Evolutionary conservation across 2,329 filamentous ascomycete genomes (phyloP), one percentile per base, ranked within the genome.

Genomic region (Cladosporium sp.): DNA sequence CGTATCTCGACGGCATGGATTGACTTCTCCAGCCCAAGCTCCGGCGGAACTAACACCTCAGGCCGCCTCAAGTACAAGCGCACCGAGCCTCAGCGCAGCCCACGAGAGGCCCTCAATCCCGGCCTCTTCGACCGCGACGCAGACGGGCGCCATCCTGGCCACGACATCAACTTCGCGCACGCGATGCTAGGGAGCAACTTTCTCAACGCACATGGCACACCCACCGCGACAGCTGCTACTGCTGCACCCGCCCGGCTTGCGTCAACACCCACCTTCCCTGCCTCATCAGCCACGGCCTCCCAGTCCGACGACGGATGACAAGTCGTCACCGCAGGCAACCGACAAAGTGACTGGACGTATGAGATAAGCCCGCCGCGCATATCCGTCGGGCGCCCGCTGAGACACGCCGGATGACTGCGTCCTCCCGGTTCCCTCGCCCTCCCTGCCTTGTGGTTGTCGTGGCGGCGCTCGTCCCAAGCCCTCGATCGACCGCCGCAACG

Each of bases 1-100:
- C 46, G 55, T 8, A 41, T 61, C 11, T 54, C 54, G 5, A 54
- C 58, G 31, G 56, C 56, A 14, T 59, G 57, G 59, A 33, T 58
- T 31, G 59, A 61, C 45, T 60, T 56, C 43, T 46, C 58, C 19
- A 52, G 57, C 46, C 56, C 54, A 38, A 14, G 8, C 2, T 19
- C 40, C 10, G 19, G 31, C 5, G 38, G 37, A 14, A 14, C 13
- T 4, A 40, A 33, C 18, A 37, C 8, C n/a, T 28, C 18, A 8
- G 48, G 48, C n/a, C 49, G 49, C 9, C 33, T 52, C 33, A 50
- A 43, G 48, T 50, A 50, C 32, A 35, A 37, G 38, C 48, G 48
- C n/a, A 41, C 41, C 31, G 33, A 10, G 22, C 32, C 14, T 16
- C 22, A 19, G 6, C 49, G 40, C 6, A 52, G 42, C 18, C 49